Conservation (phyloP, 306 rosid genomes). For the Rosa lucieae region DNA sequence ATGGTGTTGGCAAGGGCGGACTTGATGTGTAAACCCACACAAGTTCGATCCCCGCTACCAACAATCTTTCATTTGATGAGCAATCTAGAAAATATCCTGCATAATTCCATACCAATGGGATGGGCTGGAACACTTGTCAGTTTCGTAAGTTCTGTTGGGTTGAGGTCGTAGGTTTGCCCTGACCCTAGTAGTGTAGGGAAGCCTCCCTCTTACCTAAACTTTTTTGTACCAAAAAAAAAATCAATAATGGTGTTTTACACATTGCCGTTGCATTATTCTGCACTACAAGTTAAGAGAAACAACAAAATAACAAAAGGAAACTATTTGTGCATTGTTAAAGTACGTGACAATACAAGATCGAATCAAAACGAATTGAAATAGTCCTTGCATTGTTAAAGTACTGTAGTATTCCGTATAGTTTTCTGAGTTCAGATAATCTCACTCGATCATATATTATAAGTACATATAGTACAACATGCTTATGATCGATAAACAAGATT, state of each 20-base stretch:
- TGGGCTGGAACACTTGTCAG: no score
- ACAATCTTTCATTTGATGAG: no score
- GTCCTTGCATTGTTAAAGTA: neutral
- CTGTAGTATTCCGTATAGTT: neutral
- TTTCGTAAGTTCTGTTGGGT: no score
- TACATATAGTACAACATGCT: neutral
- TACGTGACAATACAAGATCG: neutral
- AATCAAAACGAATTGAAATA: neutral
- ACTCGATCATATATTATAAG: neutral
- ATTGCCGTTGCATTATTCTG: slow-evolving; percentile 2
- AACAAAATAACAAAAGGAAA: neutral
- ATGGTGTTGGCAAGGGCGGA: neutral
- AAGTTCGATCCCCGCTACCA: no score
- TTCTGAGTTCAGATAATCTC: neutral
- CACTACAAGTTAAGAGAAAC: neutral
- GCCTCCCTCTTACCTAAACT: no score
- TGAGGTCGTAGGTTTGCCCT: no score
- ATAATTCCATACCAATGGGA: no score
- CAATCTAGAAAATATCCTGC: no score
- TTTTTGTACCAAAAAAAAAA: no score
- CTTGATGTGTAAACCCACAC: no score
- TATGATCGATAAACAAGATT: neutral
- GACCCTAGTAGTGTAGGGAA: no score
- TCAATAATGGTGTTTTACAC: slow-evolving; percentile 16
- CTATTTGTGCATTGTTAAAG: neutral